A percentile compares a stretch with the other conserved stretches of the same genome.
Evolutionary conservation across 2,329 filamentous ascomycete genomes (phyloP).

Genomic region (Plenodomus biglobosus): DNA sequence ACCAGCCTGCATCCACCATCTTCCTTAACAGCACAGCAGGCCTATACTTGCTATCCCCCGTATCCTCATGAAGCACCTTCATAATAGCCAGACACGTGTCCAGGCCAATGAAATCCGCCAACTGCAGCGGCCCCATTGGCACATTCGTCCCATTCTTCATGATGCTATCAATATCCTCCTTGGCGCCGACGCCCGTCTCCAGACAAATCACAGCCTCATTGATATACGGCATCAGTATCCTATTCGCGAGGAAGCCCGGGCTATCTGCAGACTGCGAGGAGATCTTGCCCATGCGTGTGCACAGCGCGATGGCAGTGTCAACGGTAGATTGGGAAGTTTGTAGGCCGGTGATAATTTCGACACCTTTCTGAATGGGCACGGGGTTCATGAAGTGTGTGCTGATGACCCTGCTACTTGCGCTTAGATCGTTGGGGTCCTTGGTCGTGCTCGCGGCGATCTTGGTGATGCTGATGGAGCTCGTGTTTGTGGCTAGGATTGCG

Average conservation of each 20-base stretch:
- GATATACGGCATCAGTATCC: constrained; percentile 98
- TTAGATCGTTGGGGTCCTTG: constrained; percentile 74
- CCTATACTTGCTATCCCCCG: constrained; percentile 93
- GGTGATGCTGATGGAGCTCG: constrained; percentile 97
- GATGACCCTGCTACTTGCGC: constrained; percentile 82
- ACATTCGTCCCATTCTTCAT: constrained; percentile 99
- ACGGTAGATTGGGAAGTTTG: constrained; percentile 85
- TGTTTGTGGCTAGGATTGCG: constrained; percentile 93
- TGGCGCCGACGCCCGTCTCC: constrained; percentile 85
- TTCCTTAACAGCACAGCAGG: constrained; percentile 84
- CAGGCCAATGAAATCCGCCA: constrained; percentile 96
- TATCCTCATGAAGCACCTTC: constrained; percentile 89
- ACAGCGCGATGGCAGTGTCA: constrained; percentile 80
- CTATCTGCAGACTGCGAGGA: constrained; percentile 84
- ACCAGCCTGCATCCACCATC: constrained; percentile 97
- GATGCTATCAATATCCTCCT: constrained; percentile 92
- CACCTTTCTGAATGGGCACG: constrained; percentile 92
- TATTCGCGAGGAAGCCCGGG: constrained; percentile 92
- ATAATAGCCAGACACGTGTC: constrained; percentile 97
- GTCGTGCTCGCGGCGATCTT: constrained; percentile 88
- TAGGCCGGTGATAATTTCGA: constrained; percentile 93
- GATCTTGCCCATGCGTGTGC: constrained; percentile 90
- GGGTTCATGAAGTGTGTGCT: constrained; percentile 99
- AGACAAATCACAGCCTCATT: constrained; percentile 97
- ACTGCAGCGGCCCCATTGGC: constrained; percentile 90